Conservation (phyloP, 1,284 basidiomycete genomes). For the Leccinum solheimii region DNA sequence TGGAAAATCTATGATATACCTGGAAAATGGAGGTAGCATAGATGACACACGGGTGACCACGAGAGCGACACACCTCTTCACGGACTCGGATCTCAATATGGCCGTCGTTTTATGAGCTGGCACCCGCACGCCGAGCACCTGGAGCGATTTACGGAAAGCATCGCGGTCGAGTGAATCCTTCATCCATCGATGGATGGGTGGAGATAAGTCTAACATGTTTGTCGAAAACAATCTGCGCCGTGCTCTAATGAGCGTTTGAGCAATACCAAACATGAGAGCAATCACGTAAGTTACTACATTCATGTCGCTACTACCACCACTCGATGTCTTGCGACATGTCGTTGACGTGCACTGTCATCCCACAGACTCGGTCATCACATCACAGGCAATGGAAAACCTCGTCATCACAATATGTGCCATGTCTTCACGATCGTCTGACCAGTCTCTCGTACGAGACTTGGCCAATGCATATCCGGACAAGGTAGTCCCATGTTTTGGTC, state of each 20-base stretch:
- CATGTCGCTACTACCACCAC: constrained; percentile 19
- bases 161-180: constrained; percentile 55
- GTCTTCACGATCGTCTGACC: constrained; percentile 65
- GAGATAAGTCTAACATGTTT: constrained; percentile 50
- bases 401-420: constrained; percentile 72
- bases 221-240: constrained; percentile 7
- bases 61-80: constrained; percentile 55
- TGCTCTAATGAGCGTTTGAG: constrained; percentile 11
- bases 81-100: constrained; percentile 53
- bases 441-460: constrained; percentile 60
- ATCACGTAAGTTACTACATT: neutral
- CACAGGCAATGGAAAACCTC: constrained; percentile 49
- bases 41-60: neutral
- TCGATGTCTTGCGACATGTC: constrained; percentile 58
- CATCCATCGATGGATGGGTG: constrained; percentile 51
- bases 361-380: constrained; percentile 58
- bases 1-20: constrained; percentile 63
- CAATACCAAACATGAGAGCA: constrained; percentile 21
- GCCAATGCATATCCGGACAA: constrained; percentile 59
- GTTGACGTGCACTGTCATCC: constrained; percentile 83
- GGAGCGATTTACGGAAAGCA: constrained; percentile 63
- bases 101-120: constrained; percentile 55
- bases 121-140: constrained; percentile 67
- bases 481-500: constrained; percentile 76
- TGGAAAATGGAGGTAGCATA: constrained; percentile 24